phyloP scores from a whole-genome alignment of 2,329 filamentous ascomycete species.

The Cordyceps tenuipes region DNA sequence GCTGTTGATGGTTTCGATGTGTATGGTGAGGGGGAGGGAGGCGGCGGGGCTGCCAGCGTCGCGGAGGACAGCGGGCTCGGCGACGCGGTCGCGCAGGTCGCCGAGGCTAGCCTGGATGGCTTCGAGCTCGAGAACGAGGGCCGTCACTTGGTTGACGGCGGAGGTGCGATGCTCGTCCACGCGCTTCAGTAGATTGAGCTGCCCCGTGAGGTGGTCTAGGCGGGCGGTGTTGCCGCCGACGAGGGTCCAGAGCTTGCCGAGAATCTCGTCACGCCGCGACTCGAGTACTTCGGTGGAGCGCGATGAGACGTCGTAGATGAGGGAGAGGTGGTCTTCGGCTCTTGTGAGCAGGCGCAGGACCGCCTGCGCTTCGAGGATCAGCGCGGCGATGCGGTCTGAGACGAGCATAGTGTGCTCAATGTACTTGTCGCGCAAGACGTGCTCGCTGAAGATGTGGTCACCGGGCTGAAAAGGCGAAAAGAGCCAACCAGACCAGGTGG shows the following conservation, averaged over 20 bases:
- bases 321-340: conserved; percentile 60
- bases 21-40: conserved; percentile 57
- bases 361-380: conserved; percentile 63
- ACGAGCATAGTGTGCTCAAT: conserved; percentile 62
- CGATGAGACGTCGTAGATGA: conserved; percentile 61
- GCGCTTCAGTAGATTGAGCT: conserved; percentile 55
- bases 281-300: conserved; percentile 53
- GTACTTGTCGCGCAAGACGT: conserved; percentile 63
- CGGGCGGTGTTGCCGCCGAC: conserved; percentile 60
- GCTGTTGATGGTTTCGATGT: conserved; percentile 66
- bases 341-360: conserved; percentile 57
- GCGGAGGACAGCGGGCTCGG: conserved; percentile 52
- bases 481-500: conserved; percentile 33
- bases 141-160: conserved; percentile 60
- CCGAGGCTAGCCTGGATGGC: conserved; percentile 63
- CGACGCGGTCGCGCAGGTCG: conserved; percentile 63
- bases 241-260: conserved; percentile 64
- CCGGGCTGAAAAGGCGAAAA: conserved; percentile 57
- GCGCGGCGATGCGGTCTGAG: conserved; percentile 56
- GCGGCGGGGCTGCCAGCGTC: conserved; percentile 26
- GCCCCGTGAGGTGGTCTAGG: conserved; percentile 51
- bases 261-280: conserved; percentile 54
- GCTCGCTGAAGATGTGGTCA: conserved; percentile 40
- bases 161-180: conserved; percentile 58
- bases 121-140: conserved; percentile 63